Conservation (phyloP, 306 rosid genomes). For the Mucuna pruriens region DNA sequence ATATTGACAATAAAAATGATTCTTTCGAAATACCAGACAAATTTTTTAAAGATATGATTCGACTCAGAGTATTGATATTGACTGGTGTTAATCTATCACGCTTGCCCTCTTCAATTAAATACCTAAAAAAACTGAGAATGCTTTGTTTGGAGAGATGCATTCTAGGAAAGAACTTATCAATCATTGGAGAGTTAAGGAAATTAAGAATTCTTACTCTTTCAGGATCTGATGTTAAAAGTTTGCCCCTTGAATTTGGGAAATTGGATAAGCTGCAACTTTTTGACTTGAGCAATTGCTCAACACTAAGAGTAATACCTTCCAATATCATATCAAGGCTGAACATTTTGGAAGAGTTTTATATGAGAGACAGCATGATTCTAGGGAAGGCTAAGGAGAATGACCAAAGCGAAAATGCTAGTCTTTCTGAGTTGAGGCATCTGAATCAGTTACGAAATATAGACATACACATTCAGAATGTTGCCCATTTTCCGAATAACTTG, state of each 20-base stretch:
- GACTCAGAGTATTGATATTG: conserved; percentile 28
- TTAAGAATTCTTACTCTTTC: conserved; percentile 30
- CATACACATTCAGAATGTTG: not conserved
- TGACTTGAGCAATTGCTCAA: conserved; percentile 3
- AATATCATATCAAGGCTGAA: conserved; percentile 44
- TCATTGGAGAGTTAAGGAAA: conserved; percentile 26
- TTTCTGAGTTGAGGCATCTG: conserved; percentile 25
- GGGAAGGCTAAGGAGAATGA: conserved; percentile 19
- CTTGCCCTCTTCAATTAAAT: not conserved
- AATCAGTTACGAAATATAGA: not conserved
- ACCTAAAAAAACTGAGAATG: conserved; percentile 15
- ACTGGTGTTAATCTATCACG: not conserved
- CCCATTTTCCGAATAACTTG: not conserved
- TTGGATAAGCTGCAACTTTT: conserved; percentile 22
- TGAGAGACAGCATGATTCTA: conserved; percentile 34
- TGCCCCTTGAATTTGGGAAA: not conserved
- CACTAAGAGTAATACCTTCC: conserved; percentile 19
- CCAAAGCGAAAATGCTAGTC: conserved; percentile 2
- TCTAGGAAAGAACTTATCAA: not conserved
- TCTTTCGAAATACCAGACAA: not conserved
- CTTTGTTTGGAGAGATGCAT: conserved; percentile 19
- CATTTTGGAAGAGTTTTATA: conserved; percentile 46
- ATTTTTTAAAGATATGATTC: not conserved
- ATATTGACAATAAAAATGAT: not conserved
- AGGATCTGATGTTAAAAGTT: conserved; percentile 17